Evolutionary conservation across 2,329 filamentous ascomycete genomes (phyloP), one percentile per base, ranked within the genome.

Genomic region (Pseudogymnoascus sp.): DNA sequence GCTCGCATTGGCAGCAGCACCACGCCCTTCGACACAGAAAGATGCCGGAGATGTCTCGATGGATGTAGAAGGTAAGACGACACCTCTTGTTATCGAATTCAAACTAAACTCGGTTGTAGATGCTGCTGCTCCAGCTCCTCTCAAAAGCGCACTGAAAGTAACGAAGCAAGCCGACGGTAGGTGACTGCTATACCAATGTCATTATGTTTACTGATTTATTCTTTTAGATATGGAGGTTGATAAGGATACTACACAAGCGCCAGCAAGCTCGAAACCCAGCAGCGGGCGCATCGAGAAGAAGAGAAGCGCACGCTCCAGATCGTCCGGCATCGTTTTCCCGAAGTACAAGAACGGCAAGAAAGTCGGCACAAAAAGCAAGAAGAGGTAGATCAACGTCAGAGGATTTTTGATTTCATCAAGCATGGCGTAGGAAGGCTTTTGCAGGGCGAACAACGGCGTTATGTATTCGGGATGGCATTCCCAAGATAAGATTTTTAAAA

Each of bases 1-100:
- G 64, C 81, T 92, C 71, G 91, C 92, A 73, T 75, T 96, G 69
- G 89, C 89, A 55, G 81, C 87, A 63, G 86, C 92, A 72, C 87
- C 90, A 64, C 91, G 89, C 74, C 86, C 89, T 59, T 74, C 75
- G 62, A 12, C 19, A 31, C 74, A 78, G 45, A 78, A 81, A 68
- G 77, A 80, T 43, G 16, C 37, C 5, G 70, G 72, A 58, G 74
- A 84, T 66, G 75, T 81, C 67, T 78, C 77, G 62, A 81, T 83
- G 73, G 76, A 79, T 60, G 73, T 72, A 68, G 71, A 76, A 68
- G 73, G 70, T 55, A 59, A 63, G 67, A 63, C 65, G 38, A 65
- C 39, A 41, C 16, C 16, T 45, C 37, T 45, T 19, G 31, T 4
- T n/a, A 16, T 52, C 23, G 33, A 59, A 19, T 55, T 37, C 21